phyloP scores from a whole-genome alignment of 2,329 filamentous ascomycete species.

The Ophiognomonia clavigignenti-juglandacearum region DNA sequence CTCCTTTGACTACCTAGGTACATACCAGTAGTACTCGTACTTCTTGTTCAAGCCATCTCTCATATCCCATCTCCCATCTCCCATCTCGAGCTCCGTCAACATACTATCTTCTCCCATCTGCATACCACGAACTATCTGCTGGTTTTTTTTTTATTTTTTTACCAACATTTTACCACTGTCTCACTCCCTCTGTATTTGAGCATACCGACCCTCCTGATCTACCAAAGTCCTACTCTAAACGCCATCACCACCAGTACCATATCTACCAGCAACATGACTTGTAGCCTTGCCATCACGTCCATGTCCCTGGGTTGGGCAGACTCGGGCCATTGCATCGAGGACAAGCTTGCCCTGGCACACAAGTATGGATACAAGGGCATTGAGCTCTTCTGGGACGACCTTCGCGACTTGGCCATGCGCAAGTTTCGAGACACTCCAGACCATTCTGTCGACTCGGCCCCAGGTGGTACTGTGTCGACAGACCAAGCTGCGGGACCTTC shows the following conservation, averaged over 20 bases:
- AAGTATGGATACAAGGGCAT: slow-evolving; percentile 63
- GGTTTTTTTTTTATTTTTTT: too few species aligned
- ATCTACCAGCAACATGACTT: slow-evolving; percentile 40
- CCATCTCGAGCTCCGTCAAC: too few species aligned
- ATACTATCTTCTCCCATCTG: not conserved
- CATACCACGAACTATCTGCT: not conserved
- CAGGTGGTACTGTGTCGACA: too few species aligned
- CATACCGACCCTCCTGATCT: too few species aligned
- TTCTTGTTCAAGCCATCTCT: too few species aligned
- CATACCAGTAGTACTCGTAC: not conserved
- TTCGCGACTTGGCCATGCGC: slow-evolving; percentile 40
- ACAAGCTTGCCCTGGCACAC: slow-evolving; percentile 65
- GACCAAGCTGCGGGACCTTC: slow-evolving; percentile 16
- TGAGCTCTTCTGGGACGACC: slow-evolving; percentile 75
- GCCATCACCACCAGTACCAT: not conserved
- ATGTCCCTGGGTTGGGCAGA: slow-evolving; percentile 70
- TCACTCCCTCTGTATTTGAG: too few species aligned
- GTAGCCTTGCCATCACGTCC: slow-evolving; percentile 64
- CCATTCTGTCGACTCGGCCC: too few species aligned
- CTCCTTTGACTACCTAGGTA: not conserved
- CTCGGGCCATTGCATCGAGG: slow-evolving; percentile 61
- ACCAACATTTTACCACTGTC: too few species aligned
- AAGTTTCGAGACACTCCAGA: slow-evolving; percentile 14
- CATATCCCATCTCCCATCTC: too few species aligned
- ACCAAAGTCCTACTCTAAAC: too few species aligned